Evolutionary conservation across 768 basidiomycete genomes (phyloP), one percentile per base, ranked within the genome.

Genomic region (Lyophyllum shimeji): DNA sequence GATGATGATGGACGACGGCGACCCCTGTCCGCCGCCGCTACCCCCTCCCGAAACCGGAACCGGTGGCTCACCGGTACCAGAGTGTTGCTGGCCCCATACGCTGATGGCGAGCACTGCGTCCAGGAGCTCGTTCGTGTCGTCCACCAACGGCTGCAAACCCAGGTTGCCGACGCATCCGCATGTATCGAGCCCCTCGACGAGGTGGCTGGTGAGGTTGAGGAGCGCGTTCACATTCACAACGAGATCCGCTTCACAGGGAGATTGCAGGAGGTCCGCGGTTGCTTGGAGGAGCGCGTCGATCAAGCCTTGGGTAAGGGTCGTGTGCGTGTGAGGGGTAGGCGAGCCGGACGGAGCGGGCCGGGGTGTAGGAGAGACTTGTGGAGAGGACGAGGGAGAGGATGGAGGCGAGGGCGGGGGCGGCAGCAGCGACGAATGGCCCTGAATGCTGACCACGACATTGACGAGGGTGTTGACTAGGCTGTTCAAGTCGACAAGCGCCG

Each of bases 221-320:
- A 63, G 34, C 7, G 17, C 25, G n/a, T 60, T 50, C 33, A 59
- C 44, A 31, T 39, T 59, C 12, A 39, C 31, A n/a, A 61, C 23
- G 43, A 63, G 24, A 11, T 57, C 56, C 12, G 29, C 47, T 23
- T 47, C 39, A 11, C 57, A 52, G 6, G 24, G 34, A 39, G 63
- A 57, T 7, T 58, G 48, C 23, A 67, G 33, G 29, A 65, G 57
- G 50, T 27, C 42, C 17, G 11, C 51, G 13, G 58, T 57, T 17
- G 56, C 52, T 20, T 61, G 51, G 20, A 63, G 23, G 40, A 65
- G n/a, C 17, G 56, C 34, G n/a, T 52, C 13, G 33, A 67, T 37
- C 7, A 56, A 23, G 21, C 50, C 48, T 42, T 56, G 58, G 8
- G 34, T 55, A 13, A 56, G 33, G 27, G 54, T 43, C n/a, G 18